phyloP scores from a whole-genome alignment of 2,329 filamentous ascomycete species.

The Elsinoe perseae region DNA sequence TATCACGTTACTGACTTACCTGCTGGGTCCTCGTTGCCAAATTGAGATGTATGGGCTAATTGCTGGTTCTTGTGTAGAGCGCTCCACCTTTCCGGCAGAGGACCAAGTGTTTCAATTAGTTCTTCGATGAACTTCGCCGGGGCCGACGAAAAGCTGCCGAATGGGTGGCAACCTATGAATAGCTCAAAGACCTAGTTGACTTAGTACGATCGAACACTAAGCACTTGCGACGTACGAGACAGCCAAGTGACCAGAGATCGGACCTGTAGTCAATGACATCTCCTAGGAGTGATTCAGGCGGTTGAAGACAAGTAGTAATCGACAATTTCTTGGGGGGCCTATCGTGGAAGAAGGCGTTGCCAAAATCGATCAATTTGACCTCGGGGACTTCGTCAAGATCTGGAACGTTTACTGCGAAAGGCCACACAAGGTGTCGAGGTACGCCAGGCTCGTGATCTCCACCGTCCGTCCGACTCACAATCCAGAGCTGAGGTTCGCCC shows the following conservation, averaged over 20 bases:
- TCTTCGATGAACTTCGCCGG: not conserved
- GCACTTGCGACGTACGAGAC: conserved; percentile 5
- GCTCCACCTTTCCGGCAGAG: not conserved
- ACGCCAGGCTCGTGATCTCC: not conserved
- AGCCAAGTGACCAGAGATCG: conserved; percentile 27
- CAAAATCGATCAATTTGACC: conserved; percentile 23
- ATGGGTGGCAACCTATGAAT: conserved; percentile 20
- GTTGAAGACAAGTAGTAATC: conserved; percentile 20
- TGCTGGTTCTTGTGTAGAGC: not conserved
- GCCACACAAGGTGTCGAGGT: not conserved
- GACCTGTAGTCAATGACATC: conserved; percentile 23
- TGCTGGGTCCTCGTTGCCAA: not conserved
- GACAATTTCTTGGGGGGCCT: not conserved
- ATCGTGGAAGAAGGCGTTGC: conserved; percentile 10
- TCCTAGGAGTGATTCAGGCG: conserved; percentile 25
- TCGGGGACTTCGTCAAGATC: not conserved
- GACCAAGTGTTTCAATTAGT: not conserved
- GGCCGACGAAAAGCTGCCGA: not conserved
- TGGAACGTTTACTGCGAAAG: not conserved
- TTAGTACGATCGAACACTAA: not conserved
- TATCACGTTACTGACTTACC: too few species aligned
- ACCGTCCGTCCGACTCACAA: not conserved
- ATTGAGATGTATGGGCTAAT: not conserved
- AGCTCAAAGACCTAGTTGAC: conserved; percentile 19
- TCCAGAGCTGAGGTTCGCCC: not conserved